Conservation (phyloP, 345 rosid species). For the Odontarrhena argentea region DNA sequence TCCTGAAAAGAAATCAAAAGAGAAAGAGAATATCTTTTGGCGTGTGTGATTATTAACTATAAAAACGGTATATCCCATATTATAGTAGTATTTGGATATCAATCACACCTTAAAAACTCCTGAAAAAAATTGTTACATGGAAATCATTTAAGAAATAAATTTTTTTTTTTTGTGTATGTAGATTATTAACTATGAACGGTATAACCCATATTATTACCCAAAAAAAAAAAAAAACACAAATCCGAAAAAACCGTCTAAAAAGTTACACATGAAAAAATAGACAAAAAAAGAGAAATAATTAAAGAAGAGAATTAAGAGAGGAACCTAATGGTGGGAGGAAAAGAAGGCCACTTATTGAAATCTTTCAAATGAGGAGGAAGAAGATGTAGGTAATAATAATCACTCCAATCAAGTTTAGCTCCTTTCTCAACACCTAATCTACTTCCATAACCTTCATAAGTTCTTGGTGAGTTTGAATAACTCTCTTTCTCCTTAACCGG, state of each 20-base stretch:
- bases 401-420: constrained; percentile 96
- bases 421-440: constrained; percentile 80
- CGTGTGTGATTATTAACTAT: too few relatives aligned
- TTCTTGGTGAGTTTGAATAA: constrained; percentile 72
- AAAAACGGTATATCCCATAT: too few relatives aligned
- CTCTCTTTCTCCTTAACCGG: constrained; percentile 69
- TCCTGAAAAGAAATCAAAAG: too few relatives aligned
- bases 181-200: too few relatives aligned
- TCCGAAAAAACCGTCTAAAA: background rate
- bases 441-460: constrained; percentile 95
- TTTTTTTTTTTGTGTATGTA: too few relatives aligned
- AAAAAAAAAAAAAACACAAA: background rate
- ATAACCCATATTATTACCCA: too few relatives aligned
- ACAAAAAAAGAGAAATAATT: background rate
- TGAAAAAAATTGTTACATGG: too few relatives aligned
- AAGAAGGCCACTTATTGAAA: constrained; percentile 75
- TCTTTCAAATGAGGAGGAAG: constrained; percentile 63
- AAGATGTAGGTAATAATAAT: constrained; percentile 80
- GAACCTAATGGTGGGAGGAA: constrained; percentile 69
- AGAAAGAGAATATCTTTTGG: too few relatives aligned
- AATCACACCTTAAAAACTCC: too few relatives aligned
- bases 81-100: too few relatives aligned
- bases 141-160: too few relatives aligned
- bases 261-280: background rate
- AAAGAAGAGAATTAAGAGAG: background rate